A percentile compares a stretch with the other conserved stretches of the same genome.
Evolutionary conservation across 2,329 filamentous ascomycete genomes (phyloP).

Genomic region (Xylaria sp.): DNA sequence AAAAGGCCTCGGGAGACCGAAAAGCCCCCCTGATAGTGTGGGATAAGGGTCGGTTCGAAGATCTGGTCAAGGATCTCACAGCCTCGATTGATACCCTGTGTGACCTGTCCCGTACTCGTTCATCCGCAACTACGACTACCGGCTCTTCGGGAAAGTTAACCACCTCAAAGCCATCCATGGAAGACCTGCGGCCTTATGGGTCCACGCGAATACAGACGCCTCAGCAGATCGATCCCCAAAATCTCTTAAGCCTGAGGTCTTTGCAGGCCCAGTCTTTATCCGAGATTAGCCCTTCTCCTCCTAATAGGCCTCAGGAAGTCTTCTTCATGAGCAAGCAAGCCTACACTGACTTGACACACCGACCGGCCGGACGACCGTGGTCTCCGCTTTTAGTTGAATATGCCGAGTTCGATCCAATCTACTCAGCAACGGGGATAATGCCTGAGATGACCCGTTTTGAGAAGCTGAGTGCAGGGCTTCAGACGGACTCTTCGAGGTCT

Average conservation of each 20-base stretch:
- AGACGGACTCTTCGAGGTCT: conserved; percentile 63
- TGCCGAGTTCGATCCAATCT: conserved; percentile 71
- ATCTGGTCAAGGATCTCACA: conserved; percentile 78
- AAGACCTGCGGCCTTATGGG: conserved; percentile 65
- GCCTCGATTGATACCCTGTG: conserved; percentile 83
- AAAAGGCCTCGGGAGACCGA: conserved; percentile 57
- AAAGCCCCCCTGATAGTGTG: conserved; percentile 70
- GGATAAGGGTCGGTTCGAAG: conserved; percentile 79
- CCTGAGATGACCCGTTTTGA: conserved; percentile 74
- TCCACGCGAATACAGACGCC: conserved; percentile 71
- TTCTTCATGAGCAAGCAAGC: conserved; percentile 64
- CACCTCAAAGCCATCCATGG: conserved; percentile 53
- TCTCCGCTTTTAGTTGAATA: conserved; percentile 77
- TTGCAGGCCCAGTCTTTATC: conserved; percentile 55
- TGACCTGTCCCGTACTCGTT: conserved; percentile 76
- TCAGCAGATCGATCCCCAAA: conserved; percentile 67
- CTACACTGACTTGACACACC: conserved; percentile 61
- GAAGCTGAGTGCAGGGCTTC: conserved; percentile 69
- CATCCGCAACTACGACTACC: conserved; percentile 55
- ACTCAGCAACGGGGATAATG: conserved; percentile 70
- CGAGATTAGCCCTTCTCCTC: conserved; percentile 47
- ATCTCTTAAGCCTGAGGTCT: conserved; percentile 61
- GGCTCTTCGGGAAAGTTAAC: conserved; percentile 50
- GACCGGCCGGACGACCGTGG: conserved; percentile 58
- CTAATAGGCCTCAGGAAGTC: conserved; percentile 57